A percentile compares a stretch with the other conserved stretches of the same genome.
phyloP scores from a whole-genome alignment of 2,329 filamentous ascomycete species.

The Aspergillus terreus region DNA sequence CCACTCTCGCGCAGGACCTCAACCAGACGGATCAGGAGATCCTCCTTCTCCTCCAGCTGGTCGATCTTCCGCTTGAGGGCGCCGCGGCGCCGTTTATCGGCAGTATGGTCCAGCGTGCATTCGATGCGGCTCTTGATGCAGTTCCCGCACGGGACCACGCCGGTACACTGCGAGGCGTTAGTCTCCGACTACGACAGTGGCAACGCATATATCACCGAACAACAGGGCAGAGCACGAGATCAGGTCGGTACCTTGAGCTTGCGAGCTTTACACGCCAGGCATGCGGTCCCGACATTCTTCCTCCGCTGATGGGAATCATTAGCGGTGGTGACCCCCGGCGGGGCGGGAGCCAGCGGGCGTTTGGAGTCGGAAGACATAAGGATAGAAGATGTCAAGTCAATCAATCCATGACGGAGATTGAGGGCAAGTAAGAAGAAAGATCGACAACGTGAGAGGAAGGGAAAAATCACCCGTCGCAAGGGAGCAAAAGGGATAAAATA shows the following conservation, averaged over 20 bases:
- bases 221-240: not conserved
- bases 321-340: constrained; percentile 8
- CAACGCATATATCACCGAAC: not conserved
- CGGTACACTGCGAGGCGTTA: constrained; percentile 15
- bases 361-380: constrained; percentile 13
- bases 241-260: constrained; percentile 21
- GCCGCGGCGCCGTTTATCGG: constrained; percentile 21
- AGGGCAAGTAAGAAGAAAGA: not conserved
- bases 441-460: not conserved
- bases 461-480: not conserved
- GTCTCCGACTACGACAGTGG: not conserved
- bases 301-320: constrained; percentile 14
- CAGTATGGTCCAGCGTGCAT: constrained; percentile 20
- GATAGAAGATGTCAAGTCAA: not conserved
- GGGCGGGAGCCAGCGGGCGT: constrained; percentile 15
- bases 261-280: constrained; percentile 21
- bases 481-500: not conserved
- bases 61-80: constrained; percentile 24
- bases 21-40: constrained; percentile 23
- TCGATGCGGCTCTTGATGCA: constrained; percentile 19
- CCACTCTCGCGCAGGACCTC: constrained; percentile 19
- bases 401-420: constrained; percentile 1
- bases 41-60: constrained; percentile 22
- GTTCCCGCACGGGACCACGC: constrained; percentile 20
- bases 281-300: constrained; percentile 24